Conservation (phyloP, 225 moss, liverwort and hornwort species). For the Rhytidiadelphus loreus region DNA sequence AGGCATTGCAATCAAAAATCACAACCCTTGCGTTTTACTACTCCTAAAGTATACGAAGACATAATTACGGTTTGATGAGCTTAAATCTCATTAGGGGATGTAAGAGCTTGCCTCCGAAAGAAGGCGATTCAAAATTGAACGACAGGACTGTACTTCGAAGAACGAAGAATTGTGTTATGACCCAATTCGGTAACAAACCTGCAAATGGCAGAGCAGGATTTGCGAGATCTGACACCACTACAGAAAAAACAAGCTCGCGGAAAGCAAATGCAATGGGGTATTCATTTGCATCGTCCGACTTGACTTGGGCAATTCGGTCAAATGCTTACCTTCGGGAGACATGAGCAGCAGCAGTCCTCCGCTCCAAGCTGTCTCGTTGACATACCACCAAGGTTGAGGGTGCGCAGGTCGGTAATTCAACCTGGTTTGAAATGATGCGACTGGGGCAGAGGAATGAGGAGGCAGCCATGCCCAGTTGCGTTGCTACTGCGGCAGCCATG, state of each 20-base stretch:
- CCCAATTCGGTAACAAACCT: background rate
- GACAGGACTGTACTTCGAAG: background rate
- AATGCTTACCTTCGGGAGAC: conserved; percentile 32
- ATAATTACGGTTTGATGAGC: background rate
- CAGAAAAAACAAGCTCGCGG: background rate
- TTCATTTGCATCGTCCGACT: background rate
- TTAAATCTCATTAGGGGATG: background rate
- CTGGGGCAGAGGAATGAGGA: conserved; percentile 15
- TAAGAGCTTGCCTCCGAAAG: background rate
- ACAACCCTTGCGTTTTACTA: background rate
- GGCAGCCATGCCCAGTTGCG: conserved; percentile 11
- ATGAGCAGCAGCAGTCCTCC: background rate
- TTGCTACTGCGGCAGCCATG: conserved; percentile 15
- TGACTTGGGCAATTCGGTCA: background rate
- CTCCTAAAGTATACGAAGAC: background rate
- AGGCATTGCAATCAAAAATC: background rate
- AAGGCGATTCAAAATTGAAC: background rate
- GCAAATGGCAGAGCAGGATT: background rate
- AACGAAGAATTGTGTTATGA: background rate
- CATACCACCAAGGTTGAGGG: conserved; percentile 12
- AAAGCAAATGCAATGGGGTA: background rate
- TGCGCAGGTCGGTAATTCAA: background rate
- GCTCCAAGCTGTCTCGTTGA: background rate
- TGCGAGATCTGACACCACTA: background rate
- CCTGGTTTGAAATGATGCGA: background rate